Evolutionary conservation across 1,284 basidiomycete genomes (phyloP), one percentile per base, ranked within the genome.

Genomic region (Polyporus tsugae): DNA sequence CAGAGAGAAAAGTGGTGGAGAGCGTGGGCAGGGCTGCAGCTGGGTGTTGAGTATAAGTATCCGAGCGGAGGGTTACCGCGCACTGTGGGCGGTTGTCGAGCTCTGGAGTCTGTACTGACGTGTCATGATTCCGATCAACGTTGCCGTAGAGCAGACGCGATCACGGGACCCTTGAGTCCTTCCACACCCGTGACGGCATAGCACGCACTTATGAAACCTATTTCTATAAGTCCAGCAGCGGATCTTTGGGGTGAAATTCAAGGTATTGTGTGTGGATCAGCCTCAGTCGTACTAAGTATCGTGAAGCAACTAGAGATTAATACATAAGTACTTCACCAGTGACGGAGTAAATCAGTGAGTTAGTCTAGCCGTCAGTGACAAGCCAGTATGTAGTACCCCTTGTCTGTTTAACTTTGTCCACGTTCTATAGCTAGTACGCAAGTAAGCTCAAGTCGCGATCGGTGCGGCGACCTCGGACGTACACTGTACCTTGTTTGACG

Each of bases 81-180:
- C 60, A 36, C 35, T 42, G 53, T 25, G 46, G 3, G 42, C 62
- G 19, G 7, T 19, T 38, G 19, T 52, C 46, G 22, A 25, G n/a
- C 46, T 13, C 22, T 11, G 22, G 41, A 35, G 49, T 19, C 33
- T 46, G 61, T 19, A 72, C 73, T 74, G 73, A 75, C 74, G 74
- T 75, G 72, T 75, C 72, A 70, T 68, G 64, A 67, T 70, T 68
- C 46, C 52, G 29, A 55, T 55, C 52, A 55, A 55, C 52, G 52
- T 33, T 9, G 52, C 25, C 52, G 52, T 17, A 55, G 64, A 46
- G 46, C n/a, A 67, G 66, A 72, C 73, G 68, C 74, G 74, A 70
- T 74, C 74, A 75, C 73, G 72, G 41, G 72, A 68, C 29, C n/a
- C 42, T 36, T 38, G n/a, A n/a, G n/a, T n/a, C 35, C 17, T n/a